Evolutionary conservation across 2,329 filamentous ascomycete species (phyloP).

Genomic region (Aspergillus thermomutatus): DNA sequence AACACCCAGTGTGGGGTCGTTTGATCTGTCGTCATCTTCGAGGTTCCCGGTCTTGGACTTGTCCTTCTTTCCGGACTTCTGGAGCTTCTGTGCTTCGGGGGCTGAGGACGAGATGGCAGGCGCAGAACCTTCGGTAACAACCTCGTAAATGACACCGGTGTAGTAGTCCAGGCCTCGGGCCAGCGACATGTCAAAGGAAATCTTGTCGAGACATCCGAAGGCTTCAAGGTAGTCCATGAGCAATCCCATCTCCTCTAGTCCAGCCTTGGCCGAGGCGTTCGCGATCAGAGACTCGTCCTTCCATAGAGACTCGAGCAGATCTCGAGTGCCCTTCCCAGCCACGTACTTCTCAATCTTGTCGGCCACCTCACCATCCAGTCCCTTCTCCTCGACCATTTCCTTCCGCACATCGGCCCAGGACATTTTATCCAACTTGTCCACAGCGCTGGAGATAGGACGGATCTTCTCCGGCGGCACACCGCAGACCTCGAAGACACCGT

Average conservation of each 20-base stretch:
- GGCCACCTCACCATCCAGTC: slow-evolving; percentile 69
- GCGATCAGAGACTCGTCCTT: slow-evolving; percentile 64
- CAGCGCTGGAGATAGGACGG: slow-evolving; percentile 82
- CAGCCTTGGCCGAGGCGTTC: slow-evolving; percentile 73
- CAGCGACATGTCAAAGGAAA: slow-evolving; percentile 87
- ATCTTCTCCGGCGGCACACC: slow-evolving; percentile 86
- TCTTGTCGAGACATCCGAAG: slow-evolving; percentile 66
- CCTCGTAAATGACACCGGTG: slow-evolving; percentile 86
- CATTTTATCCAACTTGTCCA: slow-evolving; percentile 93
- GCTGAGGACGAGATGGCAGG: slow-evolving; percentile 45
- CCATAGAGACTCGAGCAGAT: slow-evolving; percentile 69
- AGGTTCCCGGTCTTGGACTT: slow-evolving; percentile 50
- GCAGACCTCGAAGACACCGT: slow-evolving; percentile 87
- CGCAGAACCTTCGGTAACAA: slow-evolving; percentile 76
- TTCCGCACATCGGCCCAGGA: slow-evolving; percentile 86
- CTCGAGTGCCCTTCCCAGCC: slow-evolving; percentile 69
- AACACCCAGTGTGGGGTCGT: slow-evolving; percentile 77
- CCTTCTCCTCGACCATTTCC: slow-evolving; percentile 93
- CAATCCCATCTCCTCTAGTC: slow-evolving; percentile 74
- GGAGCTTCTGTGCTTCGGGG: slow-evolving; percentile 32
- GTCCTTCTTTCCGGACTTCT: slow-evolving; percentile 41
- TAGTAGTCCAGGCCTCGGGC: slow-evolving; percentile 92
- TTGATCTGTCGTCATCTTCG: slow-evolving; percentile 66
- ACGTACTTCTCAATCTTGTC: slow-evolving; percentile 86
- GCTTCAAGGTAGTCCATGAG: slow-evolving; percentile 80